phyloP scores from a whole-genome alignment of 768 basidiomycete species.

The Tubosaeta sp. region DNA sequence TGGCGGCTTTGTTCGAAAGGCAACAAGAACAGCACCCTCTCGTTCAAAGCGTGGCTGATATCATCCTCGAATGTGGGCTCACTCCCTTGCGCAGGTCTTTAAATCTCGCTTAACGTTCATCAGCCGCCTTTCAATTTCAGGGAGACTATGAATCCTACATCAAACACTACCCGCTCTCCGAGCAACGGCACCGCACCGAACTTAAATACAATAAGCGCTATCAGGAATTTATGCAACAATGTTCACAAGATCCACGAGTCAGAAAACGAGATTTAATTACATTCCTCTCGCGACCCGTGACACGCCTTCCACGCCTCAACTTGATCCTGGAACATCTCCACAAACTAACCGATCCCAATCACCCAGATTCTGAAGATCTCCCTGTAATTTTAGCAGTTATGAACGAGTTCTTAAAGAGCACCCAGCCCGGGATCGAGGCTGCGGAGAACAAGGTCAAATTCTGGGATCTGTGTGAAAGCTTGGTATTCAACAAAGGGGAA shows the following conservation, averaged over 20 bases:
- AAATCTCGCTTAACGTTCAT: constrained; percentile 15
- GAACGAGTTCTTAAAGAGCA: constrained; percentile 72
- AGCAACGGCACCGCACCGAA: constrained; percentile 77
- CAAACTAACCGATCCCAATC: constrained; percentile 66
- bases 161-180: constrained; percentile 84
- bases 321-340: constrained; percentile 68
- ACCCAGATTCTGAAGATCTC: constrained; percentile 74
- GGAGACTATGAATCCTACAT: constrained; percentile 76
- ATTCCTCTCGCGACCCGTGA: constrained; percentile 82
- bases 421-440: constrained; percentile 87
- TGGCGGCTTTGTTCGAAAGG: constrained; percentile 68
- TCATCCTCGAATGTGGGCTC: constrained; percentile 71
- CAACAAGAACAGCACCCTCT: constrained; percentile 85
- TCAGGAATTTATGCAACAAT: constrained; percentile 58
- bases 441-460: constrained; percentile 89
- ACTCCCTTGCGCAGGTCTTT: constrained; percentile 3
- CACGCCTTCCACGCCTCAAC: constrained; percentile 77
- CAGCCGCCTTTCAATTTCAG: constrained; percentile 45
- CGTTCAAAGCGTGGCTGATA: constrained; percentile 77
- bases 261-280: constrained; percentile 75
- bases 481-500: constrained; percentile 74
- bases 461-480: constrained; percentile 72
- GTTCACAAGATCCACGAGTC: constrained; percentile 59
- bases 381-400: constrained; percentile 69
- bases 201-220: constrained; percentile 66